These are phyloP conservation scores for Trypanosoma platydactyli DNA, from an alignment of 208 protist species.

Conservation along the genomic window DNA sequence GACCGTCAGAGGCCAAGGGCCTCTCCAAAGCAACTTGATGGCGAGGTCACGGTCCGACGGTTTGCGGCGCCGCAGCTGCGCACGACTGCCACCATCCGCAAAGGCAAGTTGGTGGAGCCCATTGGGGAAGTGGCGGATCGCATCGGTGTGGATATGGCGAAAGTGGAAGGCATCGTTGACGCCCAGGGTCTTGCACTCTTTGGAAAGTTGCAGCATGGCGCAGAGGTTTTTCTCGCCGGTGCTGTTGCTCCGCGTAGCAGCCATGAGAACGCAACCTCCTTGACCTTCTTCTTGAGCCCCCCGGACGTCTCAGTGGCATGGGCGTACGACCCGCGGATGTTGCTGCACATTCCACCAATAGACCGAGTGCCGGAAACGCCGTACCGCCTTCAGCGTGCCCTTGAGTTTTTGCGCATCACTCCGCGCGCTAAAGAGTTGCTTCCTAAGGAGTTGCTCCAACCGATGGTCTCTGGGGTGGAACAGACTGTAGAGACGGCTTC, in stretches of 20 bases:
- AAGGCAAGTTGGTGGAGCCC: constrained; percentile 54
- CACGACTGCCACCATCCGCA: constrained; percentile 48
- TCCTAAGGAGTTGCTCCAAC: constrained; percentile 39
- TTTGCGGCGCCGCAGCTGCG: constrained; percentile 42
- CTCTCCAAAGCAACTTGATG: constrained; percentile 32
- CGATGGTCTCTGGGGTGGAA: neutral
- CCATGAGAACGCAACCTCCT: neutral
- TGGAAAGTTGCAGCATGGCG: constrained; percentile 43
- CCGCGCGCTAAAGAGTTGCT: constrained; percentile 55
- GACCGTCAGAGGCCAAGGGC: neutral
- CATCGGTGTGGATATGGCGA: constrained; percentile 36
- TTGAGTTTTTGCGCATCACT: constrained; percentile 48
- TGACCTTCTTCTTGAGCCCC: neutral
- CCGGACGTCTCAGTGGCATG: constrained; percentile 61
- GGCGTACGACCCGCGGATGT: constrained; percentile 68
- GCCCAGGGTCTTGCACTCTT: constrained; percentile 61
- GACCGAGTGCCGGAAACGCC: constrained; percentile 72
- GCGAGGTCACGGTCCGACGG: constrained; percentile 53
- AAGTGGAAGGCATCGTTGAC: constrained; percentile 40
- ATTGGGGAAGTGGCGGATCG: constrained; percentile 41
- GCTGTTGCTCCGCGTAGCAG: constrained; percentile 9
- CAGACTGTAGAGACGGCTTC: neutral
- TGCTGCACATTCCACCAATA: constrained; percentile 48
- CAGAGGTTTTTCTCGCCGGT: constrained; percentile 63
- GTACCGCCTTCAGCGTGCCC: constrained; percentile 56